A percentile compares a stretch with the other conserved stretches of the same genome.
Conservation (phyloP, 345 rosid species). For the Corchorus capsularis region DNA sequence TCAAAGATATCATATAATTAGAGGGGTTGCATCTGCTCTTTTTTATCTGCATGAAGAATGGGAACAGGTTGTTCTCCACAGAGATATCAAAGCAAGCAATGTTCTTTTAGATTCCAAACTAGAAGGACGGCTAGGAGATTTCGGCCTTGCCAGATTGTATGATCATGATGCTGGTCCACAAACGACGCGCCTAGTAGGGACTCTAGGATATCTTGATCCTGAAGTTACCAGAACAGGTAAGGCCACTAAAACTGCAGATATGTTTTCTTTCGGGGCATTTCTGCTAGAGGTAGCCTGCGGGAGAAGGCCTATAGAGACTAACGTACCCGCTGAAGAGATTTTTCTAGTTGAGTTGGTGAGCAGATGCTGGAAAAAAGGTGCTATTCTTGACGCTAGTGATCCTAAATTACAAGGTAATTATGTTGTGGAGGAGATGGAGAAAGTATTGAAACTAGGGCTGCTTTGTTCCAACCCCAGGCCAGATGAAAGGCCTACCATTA, state of each 20-base stretch:
- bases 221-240: constrained; percentile 46
- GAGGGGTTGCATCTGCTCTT: constrained; percentile 49
- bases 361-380: constrained; percentile 37
- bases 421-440: constrained; percentile 38
- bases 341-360: constrained; percentile 40
- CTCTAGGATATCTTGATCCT: constrained; percentile 51
- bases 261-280: constrained; percentile 47
- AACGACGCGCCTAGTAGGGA: constrained; percentile 30
- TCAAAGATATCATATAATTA: constrained; percentile 39
- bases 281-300: constrained; percentile 56
- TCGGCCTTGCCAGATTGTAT: constrained; percentile 34
- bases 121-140: constrained; percentile 32
- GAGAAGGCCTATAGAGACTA: constrained; percentile 43
- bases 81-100: constrained; percentile 59
- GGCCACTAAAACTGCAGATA: constrained; percentile 41
- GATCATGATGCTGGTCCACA: constrained; percentile 19
- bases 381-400: constrained; percentile 37
- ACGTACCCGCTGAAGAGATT: constrained; percentile 22
- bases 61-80: constrained; percentile 54
- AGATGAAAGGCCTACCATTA: constrained; percentile 40
- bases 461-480: constrained; percentile 41
- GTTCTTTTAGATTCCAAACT: constrained; percentile 35
- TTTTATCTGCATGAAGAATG: constrained; percentile 54
- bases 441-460: constrained; percentile 46
- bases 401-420: constrained; percentile 30